A percentile compares a stretch with the other conserved stretches of the same genome.
Conservation (phyloP, 2,329 filamentous ascomycete species). For the Penicillium sclerotigenum region DNA sequence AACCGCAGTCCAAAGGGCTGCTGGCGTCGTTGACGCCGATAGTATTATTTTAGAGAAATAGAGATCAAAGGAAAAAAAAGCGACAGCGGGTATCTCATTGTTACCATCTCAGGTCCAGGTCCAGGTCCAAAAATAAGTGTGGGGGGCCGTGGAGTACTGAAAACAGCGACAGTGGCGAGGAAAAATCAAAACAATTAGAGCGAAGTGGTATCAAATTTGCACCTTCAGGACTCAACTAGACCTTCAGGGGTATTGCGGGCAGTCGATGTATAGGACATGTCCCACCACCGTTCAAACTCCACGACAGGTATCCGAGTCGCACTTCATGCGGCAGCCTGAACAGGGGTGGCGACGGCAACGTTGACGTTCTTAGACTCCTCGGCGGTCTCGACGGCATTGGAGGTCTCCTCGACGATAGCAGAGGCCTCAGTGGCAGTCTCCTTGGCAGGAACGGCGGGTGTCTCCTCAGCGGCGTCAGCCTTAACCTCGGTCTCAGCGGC, state of each 20-base stretch:
- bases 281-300: conserved; percentile 45
- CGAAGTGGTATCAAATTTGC: conserved; percentile 21
- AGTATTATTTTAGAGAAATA: conserved; percentile 17
- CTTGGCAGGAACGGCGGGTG: conserved; percentile 25
- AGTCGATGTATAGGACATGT: conserved; percentile 31
- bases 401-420: conserved; percentile 19
- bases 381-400: conserved; percentile 27
- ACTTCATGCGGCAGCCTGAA: conserved; percentile 45
- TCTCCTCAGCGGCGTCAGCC: conserved; percentile 28
- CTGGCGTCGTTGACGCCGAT: conserved; percentile 8
- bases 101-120: conserved; percentile 18
- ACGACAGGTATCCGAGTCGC: conserved; percentile 30
- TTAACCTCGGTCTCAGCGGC: conserved; percentile 34
- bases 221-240: conserved; percentile 17
- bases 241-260: conserved; percentile 23
- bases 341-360: conserved; percentile 35
- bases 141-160: not conserved
- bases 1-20: conserved; percentile 19
- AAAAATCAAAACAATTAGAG: conserved; percentile 21
- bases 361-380: conserved; percentile 37
- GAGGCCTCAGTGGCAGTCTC: conserved; percentile 21
- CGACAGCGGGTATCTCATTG: conserved; percentile 35
- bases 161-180: conserved; percentile 30
- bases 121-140: conserved; percentile 8
- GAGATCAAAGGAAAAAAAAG: conserved; percentile 13